Evolutionary conservation across 106 monocot genomes (phyloP), one percentile per base, ranked within the genome.

Genomic region (Acorus calamus): DNA sequence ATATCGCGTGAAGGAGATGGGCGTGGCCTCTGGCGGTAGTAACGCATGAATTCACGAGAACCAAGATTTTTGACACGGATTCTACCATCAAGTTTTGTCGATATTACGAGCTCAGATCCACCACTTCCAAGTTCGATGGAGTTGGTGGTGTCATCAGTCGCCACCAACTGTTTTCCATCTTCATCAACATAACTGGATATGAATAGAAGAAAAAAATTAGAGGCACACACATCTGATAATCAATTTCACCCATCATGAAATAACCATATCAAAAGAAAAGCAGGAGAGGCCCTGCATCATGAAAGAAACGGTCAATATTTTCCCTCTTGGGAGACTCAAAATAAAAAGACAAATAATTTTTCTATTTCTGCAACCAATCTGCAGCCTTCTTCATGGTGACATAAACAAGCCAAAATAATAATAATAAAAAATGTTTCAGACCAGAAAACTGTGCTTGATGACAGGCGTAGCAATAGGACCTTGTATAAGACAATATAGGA

Each of bases 1-100:
- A 77, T 14, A 60, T 76, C 71, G 51, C 63, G 79, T 59, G 78
- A 14, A 69, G 69, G 73, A 60, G 96, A 87, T 65, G 96, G 96
- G 0, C 79, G 84, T 44, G 96, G 96, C 55, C 91, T 98, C 77
- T 98, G 96, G 7, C 85, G 73, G 50, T 88, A 91, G 71, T 91
- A 98, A 11, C 88, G 84, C n/a, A 91, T 75, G 74, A 79, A 98
- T 65, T 91, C 91, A 13, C 91, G 73, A 66, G 91, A 98, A 56
- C 96, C 91, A 69, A 98, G 64, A 14, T 80, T 72, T 54, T 52
- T 73, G 75, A 88, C 82, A 47, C 64, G 71, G 10, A 59, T 66
- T 43, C 81, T 65, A 43, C 59, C 70, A 2, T 79, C 88, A 59
- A 53, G 73, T 57, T 73, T 91, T 28, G 51, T 68, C 49, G 79